Conservation (phyloP, 2,329 filamentous ascomycete genomes). For the Colletotrichum chrysophilum region DNA sequence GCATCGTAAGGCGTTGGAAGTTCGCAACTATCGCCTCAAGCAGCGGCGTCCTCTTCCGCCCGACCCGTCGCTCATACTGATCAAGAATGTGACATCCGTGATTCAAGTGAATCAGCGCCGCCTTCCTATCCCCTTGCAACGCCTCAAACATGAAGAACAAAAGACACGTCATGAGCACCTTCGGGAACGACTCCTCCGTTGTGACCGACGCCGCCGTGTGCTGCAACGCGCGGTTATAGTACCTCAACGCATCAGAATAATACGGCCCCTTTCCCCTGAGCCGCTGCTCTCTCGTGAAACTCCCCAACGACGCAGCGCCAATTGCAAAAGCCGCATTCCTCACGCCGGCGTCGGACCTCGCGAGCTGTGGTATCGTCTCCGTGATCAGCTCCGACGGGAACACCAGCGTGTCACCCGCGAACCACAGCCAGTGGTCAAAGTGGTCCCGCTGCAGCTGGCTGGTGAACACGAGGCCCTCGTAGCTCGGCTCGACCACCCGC, state of each 20-base stretch:
- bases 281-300: neutral
- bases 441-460: conserved; percentile 11
- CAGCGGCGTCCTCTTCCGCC: neutral
- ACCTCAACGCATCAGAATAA: neutral
- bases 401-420: neutral
- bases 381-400: conserved; percentile 15
- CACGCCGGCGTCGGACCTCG: conserved; percentile 26
- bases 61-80: neutral
- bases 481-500: neutral
- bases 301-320: conserved; percentile 29
- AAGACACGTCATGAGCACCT: conserved; percentile 38
- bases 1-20: conserved; percentile 13
- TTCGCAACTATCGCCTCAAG: neutral
- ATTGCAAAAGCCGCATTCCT: conserved; percentile 46
- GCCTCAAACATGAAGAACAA: conserved; percentile 47
- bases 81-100: conserved; percentile 30
- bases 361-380: conserved; percentile 23
- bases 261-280: neutral
- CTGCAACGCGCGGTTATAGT: conserved; percentile 8
- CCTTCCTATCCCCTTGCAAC: conserved; percentile 42
- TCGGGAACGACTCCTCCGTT: neutral
- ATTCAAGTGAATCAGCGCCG: conserved; percentile 43
- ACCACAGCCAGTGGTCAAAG: conserved; percentile 11
- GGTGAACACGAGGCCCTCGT: conserved; percentile 8
- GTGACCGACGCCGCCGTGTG: neutral